Evolutionary conservation across 768 basidiomycete genomes (phyloP).

Genomic region (Gymnopilus junonius): DNA sequence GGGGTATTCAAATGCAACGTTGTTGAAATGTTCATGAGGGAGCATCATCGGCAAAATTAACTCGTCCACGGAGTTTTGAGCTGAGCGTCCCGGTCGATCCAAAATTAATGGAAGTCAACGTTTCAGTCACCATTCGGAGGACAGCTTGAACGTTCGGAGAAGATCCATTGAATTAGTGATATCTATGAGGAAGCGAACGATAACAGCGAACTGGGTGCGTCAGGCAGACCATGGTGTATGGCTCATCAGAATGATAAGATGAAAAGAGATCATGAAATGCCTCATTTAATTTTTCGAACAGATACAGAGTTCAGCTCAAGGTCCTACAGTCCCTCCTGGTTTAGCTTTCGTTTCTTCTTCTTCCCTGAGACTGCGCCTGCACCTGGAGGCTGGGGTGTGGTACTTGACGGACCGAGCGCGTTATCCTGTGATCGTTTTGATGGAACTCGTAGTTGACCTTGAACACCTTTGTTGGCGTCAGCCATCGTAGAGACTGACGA

Average conservation of each 20-base stretch:
- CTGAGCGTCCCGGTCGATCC: not conserved
- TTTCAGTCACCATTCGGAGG: not conserved
- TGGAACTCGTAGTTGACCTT: not conserved
- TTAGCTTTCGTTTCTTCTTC: slow-evolving; percentile 23
- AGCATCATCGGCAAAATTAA: not conserved
- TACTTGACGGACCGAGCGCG: not conserved
- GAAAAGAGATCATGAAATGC: not conserved
- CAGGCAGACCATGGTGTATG: not conserved
- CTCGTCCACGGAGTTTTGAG: not conserved
- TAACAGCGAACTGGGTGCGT: not conserved
- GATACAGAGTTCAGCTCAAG: not conserved
- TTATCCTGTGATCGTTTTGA: slow-evolving; percentile 3
- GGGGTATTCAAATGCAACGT: slow-evolving; percentile 27
- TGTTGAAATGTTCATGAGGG: slow-evolving; percentile 27
- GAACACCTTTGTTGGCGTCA: not conserved
- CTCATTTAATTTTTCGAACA: not conserved
- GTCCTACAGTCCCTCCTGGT: slow-evolving; percentile 6
- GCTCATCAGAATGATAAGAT: not conserved
- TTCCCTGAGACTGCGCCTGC: slow-evolving; percentile 1
- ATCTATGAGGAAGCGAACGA: not conserved
- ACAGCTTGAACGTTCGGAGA: not conserved
- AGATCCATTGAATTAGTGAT: not conserved
- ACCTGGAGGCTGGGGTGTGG: not conserved
- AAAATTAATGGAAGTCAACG: not conserved
- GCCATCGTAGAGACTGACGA: not conserved